Conservation (phyloP, 768 basidiomycete genomes). For the Floccularia luteovirens region DNA sequence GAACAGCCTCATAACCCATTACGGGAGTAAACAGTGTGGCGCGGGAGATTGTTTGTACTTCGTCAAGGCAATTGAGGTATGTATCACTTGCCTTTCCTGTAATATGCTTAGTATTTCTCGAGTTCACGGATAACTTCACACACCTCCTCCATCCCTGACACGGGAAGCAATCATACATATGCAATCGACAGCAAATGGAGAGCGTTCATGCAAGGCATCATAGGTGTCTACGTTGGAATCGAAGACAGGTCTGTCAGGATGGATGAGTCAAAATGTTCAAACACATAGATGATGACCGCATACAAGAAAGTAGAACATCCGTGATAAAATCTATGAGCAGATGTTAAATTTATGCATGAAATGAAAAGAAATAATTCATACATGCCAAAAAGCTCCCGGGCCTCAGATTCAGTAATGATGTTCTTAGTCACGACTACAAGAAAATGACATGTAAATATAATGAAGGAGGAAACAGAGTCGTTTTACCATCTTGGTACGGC, state of each 20-base stretch:
- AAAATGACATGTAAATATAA: conserved; percentile 5
- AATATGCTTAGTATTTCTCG: conserved; percentile 1
- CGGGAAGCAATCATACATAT: conserved; percentile 93
- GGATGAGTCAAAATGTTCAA: conserved; percentile 45
- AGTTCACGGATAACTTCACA: conserved; percentile 10
- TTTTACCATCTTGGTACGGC: conserved; percentile 72
- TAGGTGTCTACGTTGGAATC: conserved; percentile 80
- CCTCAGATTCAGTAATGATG: conserved; percentile 75
- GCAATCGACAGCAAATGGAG: conserved; percentile 87
- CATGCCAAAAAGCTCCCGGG: conserved; percentile 82
- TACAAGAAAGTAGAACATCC: conserved; percentile 64
- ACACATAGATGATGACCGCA: conserved; percentile 3
- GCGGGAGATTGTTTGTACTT: conserved; percentile 80
- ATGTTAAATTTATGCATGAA: conserved; percentile 7
- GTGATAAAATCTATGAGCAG: conserved; percentile 63
- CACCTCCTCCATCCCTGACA: conserved; percentile 86
- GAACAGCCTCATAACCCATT: conserved; percentile 78
- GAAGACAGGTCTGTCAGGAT: conserved; percentile 57
- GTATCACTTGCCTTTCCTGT: conserved; percentile 69
- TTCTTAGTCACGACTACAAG: conserved; percentile 74
- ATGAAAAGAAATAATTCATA: conserved; percentile 24
- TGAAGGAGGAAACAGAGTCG: conserved; percentile 5
- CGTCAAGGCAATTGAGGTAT: conserved; percentile 67
- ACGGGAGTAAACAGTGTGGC: conserved; percentile 87
- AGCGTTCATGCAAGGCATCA: conserved; percentile 78